Evolutionary conservation across 345 rosid species (phyloP).

Genomic region (Eucalyptus tenuipes): DNA sequence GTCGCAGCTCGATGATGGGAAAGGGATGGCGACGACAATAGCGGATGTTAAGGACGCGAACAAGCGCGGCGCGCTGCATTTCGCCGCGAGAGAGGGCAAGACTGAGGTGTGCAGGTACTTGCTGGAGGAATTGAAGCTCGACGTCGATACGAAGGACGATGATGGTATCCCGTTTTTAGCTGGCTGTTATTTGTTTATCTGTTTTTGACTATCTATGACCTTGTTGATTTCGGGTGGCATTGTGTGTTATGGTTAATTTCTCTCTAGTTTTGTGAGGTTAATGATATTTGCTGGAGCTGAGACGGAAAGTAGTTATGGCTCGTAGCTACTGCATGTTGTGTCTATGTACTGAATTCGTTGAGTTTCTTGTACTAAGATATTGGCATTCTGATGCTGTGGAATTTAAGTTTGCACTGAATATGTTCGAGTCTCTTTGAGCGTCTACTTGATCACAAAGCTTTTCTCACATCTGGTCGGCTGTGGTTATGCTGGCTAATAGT

Average conservation of each 20-base stretch:
- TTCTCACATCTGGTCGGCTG: neutral
- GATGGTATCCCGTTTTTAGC: conserved; percentile 32
- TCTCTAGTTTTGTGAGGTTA: neutral
- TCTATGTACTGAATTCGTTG: neutral
- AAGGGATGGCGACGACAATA: conserved; percentile 49
- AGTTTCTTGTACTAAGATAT: neutral
- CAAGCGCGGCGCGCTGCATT: conserved; percentile 87
- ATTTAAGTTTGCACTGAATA: neutral
- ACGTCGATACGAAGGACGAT: conserved; percentile 60
- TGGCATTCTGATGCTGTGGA: neutral
- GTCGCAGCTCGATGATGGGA: conserved; percentile 69
- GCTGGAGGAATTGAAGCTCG: conserved; percentile 69
- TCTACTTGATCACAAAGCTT: neutral
- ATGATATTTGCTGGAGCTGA: neutral
- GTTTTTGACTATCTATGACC: neutral
- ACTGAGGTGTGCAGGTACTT: conserved; percentile 73
- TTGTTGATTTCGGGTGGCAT: neutral
- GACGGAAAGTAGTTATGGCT: neutral
- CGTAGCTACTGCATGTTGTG: neutral
- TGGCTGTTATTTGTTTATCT: neutral
- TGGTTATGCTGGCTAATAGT: neutral
- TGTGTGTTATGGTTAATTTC: neutral
- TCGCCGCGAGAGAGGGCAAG: conserved; percentile 87
- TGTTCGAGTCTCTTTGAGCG: neutral
- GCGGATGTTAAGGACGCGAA: conserved; percentile 84